phyloP scores from a whole-genome alignment of 1,284 basidiomycete species.

The Trichosporon coremiiforme region DNA sequence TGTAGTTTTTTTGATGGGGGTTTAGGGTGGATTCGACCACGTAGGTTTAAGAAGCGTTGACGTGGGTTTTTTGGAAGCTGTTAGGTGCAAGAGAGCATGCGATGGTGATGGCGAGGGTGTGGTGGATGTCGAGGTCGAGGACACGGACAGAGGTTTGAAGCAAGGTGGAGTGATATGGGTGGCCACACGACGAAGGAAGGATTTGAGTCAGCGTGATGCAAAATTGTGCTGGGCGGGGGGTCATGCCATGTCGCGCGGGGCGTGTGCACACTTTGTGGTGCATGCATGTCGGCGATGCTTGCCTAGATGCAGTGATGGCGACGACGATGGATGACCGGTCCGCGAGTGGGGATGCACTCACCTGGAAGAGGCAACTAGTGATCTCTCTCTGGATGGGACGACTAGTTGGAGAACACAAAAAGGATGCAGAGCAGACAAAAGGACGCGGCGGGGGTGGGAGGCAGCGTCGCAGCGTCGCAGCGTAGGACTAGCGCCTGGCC shows the following conservation, averaged over 20 bases:
- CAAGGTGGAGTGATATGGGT: not conserved
- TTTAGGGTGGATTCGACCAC: slow-evolving; percentile 37
- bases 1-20: slow-evolving; percentile 28
- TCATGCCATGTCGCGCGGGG: not conserved
- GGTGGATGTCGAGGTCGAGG: slow-evolving; percentile 13
- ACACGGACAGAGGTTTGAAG: slow-evolving; percentile 12
- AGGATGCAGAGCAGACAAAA: slow-evolving; percentile 11
- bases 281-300: not conserved
- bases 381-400: slow-evolving; percentile 22
- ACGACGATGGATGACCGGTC: not conserved
- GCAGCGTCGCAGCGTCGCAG: not conserved
- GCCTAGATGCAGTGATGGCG: not conserved
- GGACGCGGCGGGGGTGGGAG: not conserved
- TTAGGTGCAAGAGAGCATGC: not conserved
- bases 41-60: slow-evolving; percentile 35
- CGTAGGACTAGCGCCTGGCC: too few species aligned
- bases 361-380: slow-evolving; percentile 30
- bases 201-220: slow-evolving; percentile 14
- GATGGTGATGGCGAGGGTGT: not conserved
- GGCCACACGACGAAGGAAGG: slow-evolving; percentile 17
- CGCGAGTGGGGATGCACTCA: slow-evolving; percentile 18
- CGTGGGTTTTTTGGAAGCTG: slow-evolving; percentile 36
- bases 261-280: not conserved
- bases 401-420: slow-evolving; percentile 28
- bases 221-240: slow-evolving; percentile 2